Evolutionary conservation across 176 grass and related monocot genomes (phyloP).

Genomic region (Aegilops longissima): DNA sequence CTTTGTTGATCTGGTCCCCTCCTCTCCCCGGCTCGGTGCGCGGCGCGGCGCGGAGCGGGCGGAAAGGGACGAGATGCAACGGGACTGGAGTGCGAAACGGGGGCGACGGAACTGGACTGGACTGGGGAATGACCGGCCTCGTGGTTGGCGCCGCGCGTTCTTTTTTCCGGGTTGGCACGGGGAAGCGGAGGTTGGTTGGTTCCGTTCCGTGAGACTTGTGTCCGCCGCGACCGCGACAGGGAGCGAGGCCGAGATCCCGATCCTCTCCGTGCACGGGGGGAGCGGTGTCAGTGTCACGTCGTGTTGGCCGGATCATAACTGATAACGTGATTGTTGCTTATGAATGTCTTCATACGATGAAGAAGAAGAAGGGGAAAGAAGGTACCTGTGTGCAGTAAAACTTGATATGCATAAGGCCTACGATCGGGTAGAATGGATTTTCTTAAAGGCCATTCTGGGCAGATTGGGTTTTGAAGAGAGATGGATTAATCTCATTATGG

Average conservation of each 20-base stretch:
- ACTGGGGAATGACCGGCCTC: conserved; percentile 32
- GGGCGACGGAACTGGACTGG: background rate
- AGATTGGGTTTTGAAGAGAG: too few species aligned
- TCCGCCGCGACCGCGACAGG: conserved; percentile 17
- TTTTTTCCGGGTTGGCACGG: conserved; percentile 13
- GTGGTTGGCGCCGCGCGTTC: conserved; percentile 35
- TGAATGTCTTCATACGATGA: too few species aligned
- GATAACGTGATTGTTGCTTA: too few species aligned
- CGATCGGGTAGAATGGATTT: too few species aligned
- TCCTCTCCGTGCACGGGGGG: conserved; percentile 46
- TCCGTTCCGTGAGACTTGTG: background rate
- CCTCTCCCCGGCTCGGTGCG: background rate
- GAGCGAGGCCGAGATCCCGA: conserved; percentile 34
- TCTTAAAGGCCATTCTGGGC: too few species aligned
- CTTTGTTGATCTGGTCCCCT: conserved; percentile 27
- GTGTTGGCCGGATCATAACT: background rate
- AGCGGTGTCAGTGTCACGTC: background rate
- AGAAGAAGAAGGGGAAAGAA: too few species aligned
- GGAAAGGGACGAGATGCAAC: background rate
- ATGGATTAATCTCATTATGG: too few species aligned
- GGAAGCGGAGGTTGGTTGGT: conserved; percentile 7
- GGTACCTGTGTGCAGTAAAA: too few species aligned
- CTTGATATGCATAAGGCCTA: too few species aligned
- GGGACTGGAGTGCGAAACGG: conserved; percentile 14
- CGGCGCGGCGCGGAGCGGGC: background rate